phyloP scores from a whole-genome alignment of 768 basidiomycete species.

The Boletus edulis region DNA sequence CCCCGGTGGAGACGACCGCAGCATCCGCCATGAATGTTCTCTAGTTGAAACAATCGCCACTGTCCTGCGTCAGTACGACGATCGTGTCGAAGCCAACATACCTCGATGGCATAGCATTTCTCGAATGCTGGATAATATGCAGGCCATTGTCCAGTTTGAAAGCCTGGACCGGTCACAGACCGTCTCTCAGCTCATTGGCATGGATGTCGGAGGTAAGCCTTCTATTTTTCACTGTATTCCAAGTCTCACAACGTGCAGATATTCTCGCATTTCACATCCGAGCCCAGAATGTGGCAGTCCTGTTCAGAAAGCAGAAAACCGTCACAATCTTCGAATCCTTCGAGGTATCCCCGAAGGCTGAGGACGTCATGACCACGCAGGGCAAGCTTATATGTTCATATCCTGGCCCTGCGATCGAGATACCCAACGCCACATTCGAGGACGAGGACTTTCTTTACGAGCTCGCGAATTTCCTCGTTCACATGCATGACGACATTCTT shows the following conservation, averaged over 20 bases:
- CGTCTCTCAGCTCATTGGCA: slow-evolving; percentile 5
- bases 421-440: slow-evolving; percentile 31
- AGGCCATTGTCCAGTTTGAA: slow-evolving; percentile 7
- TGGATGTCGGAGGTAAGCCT: slow-evolving; percentile 8
- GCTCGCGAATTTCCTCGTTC: slow-evolving; percentile 37
- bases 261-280: slow-evolving; percentile 37
- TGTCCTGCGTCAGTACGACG: slow-evolving; percentile 18
- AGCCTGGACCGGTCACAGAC: slow-evolving; percentile 8
- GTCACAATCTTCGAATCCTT: slow-evolving; percentile 44
- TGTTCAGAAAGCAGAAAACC: slow-evolving; percentile 31
- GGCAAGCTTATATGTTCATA: slow-evolving; percentile 45
- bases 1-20: slow-evolving; percentile 36
- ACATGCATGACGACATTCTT: slow-evolving; percentile 33
- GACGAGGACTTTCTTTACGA: slow-evolving; percentile 33
- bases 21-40: slow-evolving; percentile 20
- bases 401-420: slow-evolving; percentile 42
- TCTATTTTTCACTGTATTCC: no score
- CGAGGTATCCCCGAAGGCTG: slow-evolving; percentile 41
- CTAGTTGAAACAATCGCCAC: slow-evolving; percentile 23
- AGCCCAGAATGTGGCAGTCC: slow-evolving; percentile 46
- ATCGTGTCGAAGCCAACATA: slow-evolving; percentile 1
- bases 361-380: slow-evolving; percentile 31
- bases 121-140: slow-evolving; percentile 32
- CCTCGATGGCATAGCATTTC: slow-evolving; percentile 31
- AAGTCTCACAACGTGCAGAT: slow-evolving; percentile 26